Evolutionary conservation across 352 stramenopile species (phyloP).

Genomic region (Globisporangium cederbergense): DNA sequence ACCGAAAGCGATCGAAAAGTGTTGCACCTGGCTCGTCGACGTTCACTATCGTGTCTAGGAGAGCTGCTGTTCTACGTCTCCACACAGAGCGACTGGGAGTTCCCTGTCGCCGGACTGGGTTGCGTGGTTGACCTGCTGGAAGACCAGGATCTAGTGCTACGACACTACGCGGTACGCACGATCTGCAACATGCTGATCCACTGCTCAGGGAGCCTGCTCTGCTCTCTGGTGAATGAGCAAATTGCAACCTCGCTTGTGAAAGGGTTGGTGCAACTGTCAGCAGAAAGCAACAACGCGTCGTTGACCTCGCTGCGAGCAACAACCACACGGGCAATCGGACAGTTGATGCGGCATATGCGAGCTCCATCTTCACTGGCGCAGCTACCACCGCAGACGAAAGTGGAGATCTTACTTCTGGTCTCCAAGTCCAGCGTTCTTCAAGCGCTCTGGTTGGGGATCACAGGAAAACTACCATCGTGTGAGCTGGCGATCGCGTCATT

Average conservation of each 20-base stretch:
- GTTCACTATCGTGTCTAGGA: conserved; percentile 50
- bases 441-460: conserved; percentile 38
- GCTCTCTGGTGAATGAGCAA: conserved; percentile 40
- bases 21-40: conserved; percentile 6
- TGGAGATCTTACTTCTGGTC: conserved; percentile 32
- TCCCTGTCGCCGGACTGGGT: conserved; percentile 29
- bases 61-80: conserved; percentile 76
- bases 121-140: conserved; percentile 38
- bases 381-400: conserved; percentile 27
- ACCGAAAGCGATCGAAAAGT: not conserved
- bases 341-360: conserved; percentile 51
- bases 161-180: conserved; percentile 57
- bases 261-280: conserved; percentile 22
- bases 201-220: conserved; percentile 26
- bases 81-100: conserved; percentile 44
- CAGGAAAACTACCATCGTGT: conserved; percentile 3
- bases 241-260: conserved; percentile 31
- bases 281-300: conserved; percentile 3
- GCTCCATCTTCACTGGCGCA: conserved; percentile 20
- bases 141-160: conserved; percentile 31
- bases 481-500: conserved; percentile 50
- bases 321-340: conserved; percentile 43
- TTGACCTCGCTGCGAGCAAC: conserved; percentile 30
- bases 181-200: conserved; percentile 69
- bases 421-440: conserved; percentile 35